These are phyloP conservation scores for Pseudopithomyces maydicus DNA, from an alignment of 2,329 filamentous ascomycete genomes.

Conservation along the genomic window DNA sequence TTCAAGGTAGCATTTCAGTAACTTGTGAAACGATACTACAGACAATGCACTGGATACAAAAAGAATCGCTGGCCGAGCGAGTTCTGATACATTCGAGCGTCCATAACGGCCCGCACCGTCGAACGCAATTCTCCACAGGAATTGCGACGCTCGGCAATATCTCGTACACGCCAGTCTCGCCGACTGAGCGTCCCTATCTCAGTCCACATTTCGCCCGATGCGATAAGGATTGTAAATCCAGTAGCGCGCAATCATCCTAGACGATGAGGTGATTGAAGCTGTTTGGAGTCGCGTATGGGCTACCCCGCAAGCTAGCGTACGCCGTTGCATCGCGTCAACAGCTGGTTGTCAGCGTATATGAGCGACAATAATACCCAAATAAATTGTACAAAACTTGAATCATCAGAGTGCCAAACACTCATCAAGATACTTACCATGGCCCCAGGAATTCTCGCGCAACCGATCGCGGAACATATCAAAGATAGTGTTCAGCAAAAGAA, in stretches of 20 bases:
- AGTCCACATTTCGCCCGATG: slow-evolving; percentile 8
- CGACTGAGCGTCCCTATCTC: background rate
- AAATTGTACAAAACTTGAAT: background rate
- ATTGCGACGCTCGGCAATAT: background rate
- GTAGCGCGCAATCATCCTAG: slow-evolving; percentile 37
- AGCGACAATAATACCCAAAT: background rate
- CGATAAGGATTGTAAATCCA: slow-evolving; percentile 31
- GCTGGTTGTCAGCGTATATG: background rate
- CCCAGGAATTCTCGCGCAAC: slow-evolving; percentile 59
- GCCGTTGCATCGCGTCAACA: slow-evolving; percentile 1
- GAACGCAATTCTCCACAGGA: background rate
- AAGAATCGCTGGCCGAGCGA: too few species aligned
- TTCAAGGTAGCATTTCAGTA: too few species aligned
- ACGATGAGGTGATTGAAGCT: slow-evolving; percentile 36
- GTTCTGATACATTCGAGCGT: too few species aligned
- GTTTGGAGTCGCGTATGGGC: slow-evolving; percentile 6
- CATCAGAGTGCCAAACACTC: background rate
- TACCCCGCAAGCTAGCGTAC: slow-evolving; percentile 36
- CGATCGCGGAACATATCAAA: slow-evolving; percentile 57
- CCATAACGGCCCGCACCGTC: too few species aligned
- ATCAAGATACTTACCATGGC: slow-evolving; percentile 49
- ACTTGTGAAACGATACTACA: too few species aligned
- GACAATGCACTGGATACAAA: too few species aligned
- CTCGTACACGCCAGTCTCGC: background rate
- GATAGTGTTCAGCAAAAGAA: slow-evolving; percentile 68